Percentiles rank a stretch among this genome's conserved stretches.
Conservation (phyloP, 257 asterid species). For the Solanum raphanifolium region DNA sequence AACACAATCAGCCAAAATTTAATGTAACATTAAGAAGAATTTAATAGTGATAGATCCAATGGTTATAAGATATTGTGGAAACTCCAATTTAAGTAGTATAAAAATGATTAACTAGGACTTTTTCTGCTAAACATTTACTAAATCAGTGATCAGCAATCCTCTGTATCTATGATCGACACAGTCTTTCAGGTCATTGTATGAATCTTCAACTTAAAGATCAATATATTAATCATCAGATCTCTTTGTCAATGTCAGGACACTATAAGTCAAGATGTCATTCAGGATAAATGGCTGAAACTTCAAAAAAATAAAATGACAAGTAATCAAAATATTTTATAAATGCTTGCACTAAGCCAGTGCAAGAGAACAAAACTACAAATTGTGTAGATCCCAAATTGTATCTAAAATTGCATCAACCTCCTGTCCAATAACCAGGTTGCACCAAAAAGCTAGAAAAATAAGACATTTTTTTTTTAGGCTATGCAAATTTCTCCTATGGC, state of each 20-base stretch:
- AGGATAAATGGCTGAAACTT: not conserved
- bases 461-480: not conserved
- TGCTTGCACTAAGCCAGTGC: not conserved
- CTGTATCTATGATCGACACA: not conserved
- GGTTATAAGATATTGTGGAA: not conserved
- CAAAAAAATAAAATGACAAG: not conserved
- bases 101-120: not conserved
- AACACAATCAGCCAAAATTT: constrained; percentile 18
- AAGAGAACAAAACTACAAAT: not conserved
- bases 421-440: not conserved
- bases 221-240: not conserved
- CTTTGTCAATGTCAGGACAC: not conserved
- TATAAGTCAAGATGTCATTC: not conserved
- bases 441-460: not conserved
- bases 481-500: not conserved
- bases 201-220: not conserved
- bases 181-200: not conserved
- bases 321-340: not conserved
- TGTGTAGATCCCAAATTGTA: not conserved
- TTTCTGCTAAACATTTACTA: not conserved
- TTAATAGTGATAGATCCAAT: not conserved
- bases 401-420: not conserved
- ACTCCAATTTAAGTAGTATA: not conserved
- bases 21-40: not conserved
- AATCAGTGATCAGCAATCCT: not conserved